Evolutionary conservation across 2,329 filamentous ascomycete genomes (phyloP), one percentile per base, ranked within the genome.

Genomic region (Cladophialophora bantiana): DNA sequence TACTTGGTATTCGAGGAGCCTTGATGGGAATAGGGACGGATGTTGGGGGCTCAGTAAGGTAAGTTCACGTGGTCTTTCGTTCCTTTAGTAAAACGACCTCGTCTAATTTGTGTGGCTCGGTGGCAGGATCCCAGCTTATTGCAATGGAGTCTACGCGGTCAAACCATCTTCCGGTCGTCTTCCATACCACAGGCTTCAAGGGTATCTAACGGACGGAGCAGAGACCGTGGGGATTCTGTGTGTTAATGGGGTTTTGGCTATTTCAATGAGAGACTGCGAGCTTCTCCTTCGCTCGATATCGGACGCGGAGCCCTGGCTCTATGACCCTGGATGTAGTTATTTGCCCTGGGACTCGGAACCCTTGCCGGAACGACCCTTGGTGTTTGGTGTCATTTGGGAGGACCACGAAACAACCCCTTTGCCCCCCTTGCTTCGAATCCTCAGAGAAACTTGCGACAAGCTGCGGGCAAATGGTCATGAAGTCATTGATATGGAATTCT

Each of bases 401-500:
- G 69, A 71, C 59, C 55, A 50, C 12, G 45, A 56, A 12, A 62
- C 69, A 1, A 62, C 63, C 9, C 52, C 60, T 13, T 57, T 64
- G 35, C 68, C 70, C n/a, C 68, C 70, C 18, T 58, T 71, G n/a
- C 56, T 61, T 34, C 54, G 68, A 13, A 57, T 56, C 3, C 48
- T 71, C 26, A 50, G 65, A 32, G 48, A 59, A 32, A 59, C 65
- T 13, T 57, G 56, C 13, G 61, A 45, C 75, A 76, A 75, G 13
- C 77, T 88, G 0, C 69, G 74, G 52, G 68, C 72, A 0, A 79
- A 81, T 0, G 86, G 86, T 0, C 87, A 89, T 65, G 82, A 86
- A 36, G 62, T 88, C 0, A 71, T 70, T 12, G 70, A 69, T 26
- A 50, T 50, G 45, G 45, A 50, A 10, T 50, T 50, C 45, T 12